phyloP scores from a whole-genome alignment of 257 asterid species.

The Anisodus tanguticus region DNA sequence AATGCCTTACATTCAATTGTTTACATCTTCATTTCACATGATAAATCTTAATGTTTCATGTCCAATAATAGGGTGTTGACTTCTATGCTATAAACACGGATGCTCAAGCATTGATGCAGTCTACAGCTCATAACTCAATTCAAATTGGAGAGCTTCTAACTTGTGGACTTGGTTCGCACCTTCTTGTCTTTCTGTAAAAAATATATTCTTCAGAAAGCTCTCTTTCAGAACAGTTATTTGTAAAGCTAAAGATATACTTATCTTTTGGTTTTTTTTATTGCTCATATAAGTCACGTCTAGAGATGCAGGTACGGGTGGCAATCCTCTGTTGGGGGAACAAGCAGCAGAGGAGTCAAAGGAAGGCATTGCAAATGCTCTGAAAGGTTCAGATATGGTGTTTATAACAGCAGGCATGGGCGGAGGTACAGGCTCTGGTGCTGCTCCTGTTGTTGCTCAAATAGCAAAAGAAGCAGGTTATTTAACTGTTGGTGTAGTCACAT shows the following conservation, averaged over 20 bases:
- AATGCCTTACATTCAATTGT: background rate
- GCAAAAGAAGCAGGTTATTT: conserved; percentile 93
- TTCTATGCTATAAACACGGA: conserved; percentile 95
- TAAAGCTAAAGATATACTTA: background rate
- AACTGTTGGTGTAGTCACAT: conserved; percentile 97
- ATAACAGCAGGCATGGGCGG: conserved; percentile 99
- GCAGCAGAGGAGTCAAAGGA: conserved; percentile 99
- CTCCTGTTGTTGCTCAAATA: conserved; percentile 92
- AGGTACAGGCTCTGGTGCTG: conserved; percentile 99
- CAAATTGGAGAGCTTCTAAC: conserved; percentile 98
- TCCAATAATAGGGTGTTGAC: conserved; percentile 76
- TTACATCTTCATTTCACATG: conserved; percentile 32
- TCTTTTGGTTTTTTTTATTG: background rate
- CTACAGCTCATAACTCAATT: conserved; percentile 81
- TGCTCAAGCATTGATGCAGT: conserved; percentile 88
- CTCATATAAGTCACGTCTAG: conserved; percentile 27
- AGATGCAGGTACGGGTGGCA: conserved; percentile 90
- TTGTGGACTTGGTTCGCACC: conserved; percentile 87
- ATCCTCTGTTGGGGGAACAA: conserved; percentile 96
- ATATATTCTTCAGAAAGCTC: background rate
- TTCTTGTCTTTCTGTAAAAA: conserved; percentile 1
- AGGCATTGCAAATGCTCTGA: conserved; percentile 80
- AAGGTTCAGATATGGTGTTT: conserved; percentile 98
- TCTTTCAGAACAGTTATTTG: background rate
- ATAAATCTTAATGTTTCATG: conserved; percentile 27